Base-by-base conservation (phyloP, 805 yeast species). In the Nakazawaea pomicola region DNA sequence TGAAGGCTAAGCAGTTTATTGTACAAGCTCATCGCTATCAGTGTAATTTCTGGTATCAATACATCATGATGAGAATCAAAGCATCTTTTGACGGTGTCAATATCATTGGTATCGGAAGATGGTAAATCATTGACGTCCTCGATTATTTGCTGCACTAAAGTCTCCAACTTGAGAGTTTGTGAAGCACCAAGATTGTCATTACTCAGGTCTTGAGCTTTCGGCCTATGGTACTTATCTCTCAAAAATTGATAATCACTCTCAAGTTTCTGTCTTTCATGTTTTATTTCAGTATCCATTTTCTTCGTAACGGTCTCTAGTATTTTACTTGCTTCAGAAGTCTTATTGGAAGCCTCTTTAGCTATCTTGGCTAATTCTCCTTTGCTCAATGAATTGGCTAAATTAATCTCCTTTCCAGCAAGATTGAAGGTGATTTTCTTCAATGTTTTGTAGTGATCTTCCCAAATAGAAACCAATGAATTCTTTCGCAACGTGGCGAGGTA, bases 381-480 rank as follows among this genome's bases (percentile, higher is more conserved):
- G 28, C 61, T 56, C 18, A 76, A 48, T 25, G 69, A 54, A 7
- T 57, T 60, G 3, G 59, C 46, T 16, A 77, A 47, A 4, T 42
- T 43, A 6, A 65, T 39, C 1, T 39, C 43, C 47, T 12, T 33
- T 46, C 29, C 51, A 14, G 35, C 44, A 29, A 50, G 50, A 4
- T 55, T 51, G 40, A 65, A 56, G 4, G 38, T 27, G 6, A 64
- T 49, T 5, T 49, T 44, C 16, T 52, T 45, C 32, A 66, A 45
- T 6, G 52, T 51, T 6, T 53, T 42, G 38, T 54, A 68, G 25
- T 63, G 58, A 0, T 42, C 50, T 34, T 51, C 51, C 77, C 78
- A 72, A 24, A 58, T 53, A 19, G 67, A 63, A 16, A 65, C 60
- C 43, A 78, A 54, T 3, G 71, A 64, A 44, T 73, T 71, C 36